Conservation (phyloP, 495 filamentous ascomycete genomes). For the Lasiosphaeria ovina region DNA sequence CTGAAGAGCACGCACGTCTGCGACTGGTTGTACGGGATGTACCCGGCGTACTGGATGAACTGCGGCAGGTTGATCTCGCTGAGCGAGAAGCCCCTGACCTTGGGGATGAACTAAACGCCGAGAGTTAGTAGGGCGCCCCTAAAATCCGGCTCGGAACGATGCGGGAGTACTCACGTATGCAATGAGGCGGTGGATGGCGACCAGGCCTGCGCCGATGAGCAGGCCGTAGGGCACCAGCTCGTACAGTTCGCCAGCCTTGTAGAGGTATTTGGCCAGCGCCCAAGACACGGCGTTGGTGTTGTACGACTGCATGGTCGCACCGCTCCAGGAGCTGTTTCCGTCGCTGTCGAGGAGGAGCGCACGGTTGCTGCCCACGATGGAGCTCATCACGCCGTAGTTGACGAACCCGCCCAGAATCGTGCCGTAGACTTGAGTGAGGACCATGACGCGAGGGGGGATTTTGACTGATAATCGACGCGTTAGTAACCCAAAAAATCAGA, state of each 20-base stretch:
- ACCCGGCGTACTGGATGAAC: constrained; percentile 45
- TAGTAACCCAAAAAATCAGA: neutral
- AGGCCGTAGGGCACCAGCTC: constrained; percentile 48
- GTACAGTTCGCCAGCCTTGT: constrained; percentile 34
- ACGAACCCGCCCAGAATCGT: constrained; percentile 42
- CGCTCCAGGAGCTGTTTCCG: constrained; percentile 40
- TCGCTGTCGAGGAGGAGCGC: constrained; percentile 28
- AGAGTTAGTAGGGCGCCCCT: constrained; percentile 26
- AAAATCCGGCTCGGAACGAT: constrained; percentile 10
- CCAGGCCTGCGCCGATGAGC: constrained; percentile 39
- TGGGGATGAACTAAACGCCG: constrained; percentile 35
- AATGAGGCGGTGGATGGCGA: constrained; percentile 42
- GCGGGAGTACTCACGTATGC: constrained; percentile 28
- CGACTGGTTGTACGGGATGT: constrained; percentile 44
- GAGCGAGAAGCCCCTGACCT: constrained; percentile 37
- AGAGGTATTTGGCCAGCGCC: constrained; percentile 45
- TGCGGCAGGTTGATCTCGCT: constrained; percentile 42
- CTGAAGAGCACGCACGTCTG: constrained; percentile 40
- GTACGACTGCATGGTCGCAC: constrained; percentile 36
- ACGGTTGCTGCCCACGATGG: constrained; percentile 33
- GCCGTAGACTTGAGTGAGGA: constrained; percentile 41
- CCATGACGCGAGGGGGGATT: constrained; percentile 41
- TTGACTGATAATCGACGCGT: constrained; percentile 39
- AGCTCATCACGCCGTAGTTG: constrained; percentile 44
- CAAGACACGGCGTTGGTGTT: constrained; percentile 43